phyloP scores from a whole-genome alignment of 2,329 filamentous ascomycete species.

The Penicillium oxalicum region DNA sequence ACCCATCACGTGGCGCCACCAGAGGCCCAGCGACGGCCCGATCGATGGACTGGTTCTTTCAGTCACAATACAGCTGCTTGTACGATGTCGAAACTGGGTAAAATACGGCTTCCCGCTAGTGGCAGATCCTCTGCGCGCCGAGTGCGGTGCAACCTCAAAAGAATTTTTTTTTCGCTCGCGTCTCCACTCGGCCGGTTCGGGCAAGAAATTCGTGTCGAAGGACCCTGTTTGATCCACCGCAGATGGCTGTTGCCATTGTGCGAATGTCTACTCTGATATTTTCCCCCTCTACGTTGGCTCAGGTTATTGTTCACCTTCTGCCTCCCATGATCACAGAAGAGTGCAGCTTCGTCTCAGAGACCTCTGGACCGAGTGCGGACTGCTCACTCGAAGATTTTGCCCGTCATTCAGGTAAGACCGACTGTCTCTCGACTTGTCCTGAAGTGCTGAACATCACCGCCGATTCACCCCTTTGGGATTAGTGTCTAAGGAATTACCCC shows the following conservation, averaged over 20 bases:
- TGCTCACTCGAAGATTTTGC: no score
- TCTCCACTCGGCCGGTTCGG: constrained; percentile 15
- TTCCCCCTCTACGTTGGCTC: neutral
- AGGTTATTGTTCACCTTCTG: constrained; percentile 6
- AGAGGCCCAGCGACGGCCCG: constrained; percentile 4
- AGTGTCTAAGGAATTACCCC: constrained; percentile 2
- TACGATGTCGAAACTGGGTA: neutral
- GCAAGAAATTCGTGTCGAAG: constrained; percentile 16
- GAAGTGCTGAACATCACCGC: constrained; percentile 7
- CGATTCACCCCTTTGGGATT: constrained; percentile 11
- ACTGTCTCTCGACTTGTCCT: neutral
- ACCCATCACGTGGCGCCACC: constrained; percentile 28
- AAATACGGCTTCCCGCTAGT: constrained; percentile 4
- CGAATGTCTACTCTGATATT: no score
- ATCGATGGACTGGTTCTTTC: neutral
- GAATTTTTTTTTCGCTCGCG: neutral
- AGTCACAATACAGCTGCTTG: neutral
- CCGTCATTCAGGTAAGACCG: no score
- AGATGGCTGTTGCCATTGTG: no score
- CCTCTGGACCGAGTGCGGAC: no score
- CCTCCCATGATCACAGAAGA: neutral
- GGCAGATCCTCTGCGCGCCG: constrained; percentile 8
- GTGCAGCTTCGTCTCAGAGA: no score
- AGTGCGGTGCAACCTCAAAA: neutral
- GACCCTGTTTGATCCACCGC: constrained; percentile 16